Evolutionary conservation across 371 early-diverging fungal species (phyloP).

Genomic region (Mucor racemosus): DNA sequence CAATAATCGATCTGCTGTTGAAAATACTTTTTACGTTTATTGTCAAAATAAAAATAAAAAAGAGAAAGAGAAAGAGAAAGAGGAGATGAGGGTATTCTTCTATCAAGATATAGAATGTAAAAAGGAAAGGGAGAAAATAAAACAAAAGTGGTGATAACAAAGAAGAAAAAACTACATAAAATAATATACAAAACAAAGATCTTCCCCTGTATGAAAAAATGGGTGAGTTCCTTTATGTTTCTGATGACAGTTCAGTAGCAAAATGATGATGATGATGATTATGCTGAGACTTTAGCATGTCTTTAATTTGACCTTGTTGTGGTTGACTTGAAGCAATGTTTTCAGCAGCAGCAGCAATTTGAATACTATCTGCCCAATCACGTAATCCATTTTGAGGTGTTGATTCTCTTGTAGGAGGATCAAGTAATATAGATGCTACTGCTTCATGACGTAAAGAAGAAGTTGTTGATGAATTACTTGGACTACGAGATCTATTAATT

Average conservation of each 20-base stretch:
- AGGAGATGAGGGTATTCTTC: neutral
- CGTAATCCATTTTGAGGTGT: neutral
- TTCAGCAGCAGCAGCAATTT: conserved; percentile 9
- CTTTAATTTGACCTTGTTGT: conserved; percentile 8
- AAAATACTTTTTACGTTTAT: neutral
- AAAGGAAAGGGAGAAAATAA: too few relatives aligned
- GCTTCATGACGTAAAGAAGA: neutral
- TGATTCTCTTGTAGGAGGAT: neutral
- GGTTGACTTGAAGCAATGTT: conserved; percentile 2
- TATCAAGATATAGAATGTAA: neutral
- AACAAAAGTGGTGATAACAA: neutral
- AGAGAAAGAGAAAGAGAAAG: neutral
- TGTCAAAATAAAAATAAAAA: neutral
- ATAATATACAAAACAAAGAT: neutral
- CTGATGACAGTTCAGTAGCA: neutral
- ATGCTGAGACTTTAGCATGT: neutral
- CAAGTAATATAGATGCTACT: neutral
- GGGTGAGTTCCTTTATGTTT: neutral
- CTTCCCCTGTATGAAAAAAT: neutral
- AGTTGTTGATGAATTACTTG: conserved; percentile 18
- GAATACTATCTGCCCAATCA: conserved; percentile 15
- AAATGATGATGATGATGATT: neutral
- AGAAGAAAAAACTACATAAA: neutral
- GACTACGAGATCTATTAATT: conserved; percentile 10
- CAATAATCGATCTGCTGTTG: neutral